Conservation (phyloP, 2,329 filamentous ascomycete species). For the Emmonsia crescens region DNA sequence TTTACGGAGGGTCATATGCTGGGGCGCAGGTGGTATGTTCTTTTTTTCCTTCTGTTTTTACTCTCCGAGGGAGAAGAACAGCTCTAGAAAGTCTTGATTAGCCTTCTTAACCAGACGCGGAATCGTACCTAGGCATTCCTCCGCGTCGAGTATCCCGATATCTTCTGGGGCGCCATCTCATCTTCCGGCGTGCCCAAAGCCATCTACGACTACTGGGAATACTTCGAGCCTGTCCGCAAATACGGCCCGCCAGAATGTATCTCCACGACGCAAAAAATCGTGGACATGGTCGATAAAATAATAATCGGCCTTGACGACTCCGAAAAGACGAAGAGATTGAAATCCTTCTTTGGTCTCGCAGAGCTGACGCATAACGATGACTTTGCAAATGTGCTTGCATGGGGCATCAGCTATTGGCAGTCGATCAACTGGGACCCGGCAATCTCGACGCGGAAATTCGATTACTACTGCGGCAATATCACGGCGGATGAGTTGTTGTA, state of each 20-base stretch:
- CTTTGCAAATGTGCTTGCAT: conserved; percentile 40
- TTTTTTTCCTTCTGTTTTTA: neutral
- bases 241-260: conserved; percentile 54
- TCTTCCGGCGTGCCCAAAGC: conserved; percentile 70
- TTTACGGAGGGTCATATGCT: conserved; percentile 76
- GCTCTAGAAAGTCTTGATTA: neutral
- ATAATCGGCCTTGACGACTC: conserved; percentile 39
- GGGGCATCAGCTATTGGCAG: conserved; percentile 44
- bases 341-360: conserved; percentile 42
- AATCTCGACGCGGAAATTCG: conserved; percentile 39
- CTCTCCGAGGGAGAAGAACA: neutral
- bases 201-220: conserved; percentile 64
- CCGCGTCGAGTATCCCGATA: conserved; percentile 63
- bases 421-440: conserved; percentile 50
- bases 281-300: conserved; percentile 49
- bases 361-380: conserved; percentile 38
- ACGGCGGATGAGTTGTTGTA: conserved; percentile 37
- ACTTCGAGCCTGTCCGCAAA: conserved; percentile 48
- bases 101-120: neutral
- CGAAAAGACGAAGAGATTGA: conserved; percentile 37
- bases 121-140: conserved; percentile 48
- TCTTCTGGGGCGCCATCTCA: conserved; percentile 68
- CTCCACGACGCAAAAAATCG: conserved; percentile 49
- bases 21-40: conserved; percentile 52
- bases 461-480: conserved; percentile 47